These are phyloP conservation scores for Coprinopsis marcescibilis DNA, from an alignment of 768 basidiomycete genomes.

Conservation along the genomic window DNA sequence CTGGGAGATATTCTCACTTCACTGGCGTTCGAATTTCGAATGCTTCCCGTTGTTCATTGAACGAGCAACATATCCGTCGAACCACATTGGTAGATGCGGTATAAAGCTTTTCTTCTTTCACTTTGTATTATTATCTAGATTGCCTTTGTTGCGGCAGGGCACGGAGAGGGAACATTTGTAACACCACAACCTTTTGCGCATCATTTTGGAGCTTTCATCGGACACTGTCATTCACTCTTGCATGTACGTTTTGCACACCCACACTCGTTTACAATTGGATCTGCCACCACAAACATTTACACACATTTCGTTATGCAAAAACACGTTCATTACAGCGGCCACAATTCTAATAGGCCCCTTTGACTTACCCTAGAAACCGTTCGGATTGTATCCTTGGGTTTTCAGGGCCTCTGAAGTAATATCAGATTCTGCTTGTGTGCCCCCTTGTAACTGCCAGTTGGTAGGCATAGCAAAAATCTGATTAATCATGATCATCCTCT, in stretches of 20 bases:
- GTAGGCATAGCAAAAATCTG: slow-evolving; percentile 3
- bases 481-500: slow-evolving; percentile 77
- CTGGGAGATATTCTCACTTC: not conserved
- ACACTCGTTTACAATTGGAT: not conserved
- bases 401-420: not conserved
- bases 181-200: not conserved
- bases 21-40: slow-evolving; percentile 11
- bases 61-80: slow-evolving; percentile 8
- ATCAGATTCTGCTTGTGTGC: not conserved
- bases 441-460: slow-evolving; percentile 4
- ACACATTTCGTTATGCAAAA: too few species aligned
- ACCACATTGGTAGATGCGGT: not conserved
- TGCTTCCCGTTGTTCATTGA: slow-evolving; percentile 8
- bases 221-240: not conserved
- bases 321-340: too few species aligned
- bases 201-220: not conserved
- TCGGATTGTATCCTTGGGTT: not conserved
- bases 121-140: not conserved
- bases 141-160: not conserved
- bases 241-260: not conserved
- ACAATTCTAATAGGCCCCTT: not conserved
- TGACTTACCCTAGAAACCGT: not conserved
- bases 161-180: not conserved
- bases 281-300: too few species aligned
- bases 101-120: not conserved